Conservation (phyloP, 805 yeast species). For the Debaryomyces tyrocola region DNA sequence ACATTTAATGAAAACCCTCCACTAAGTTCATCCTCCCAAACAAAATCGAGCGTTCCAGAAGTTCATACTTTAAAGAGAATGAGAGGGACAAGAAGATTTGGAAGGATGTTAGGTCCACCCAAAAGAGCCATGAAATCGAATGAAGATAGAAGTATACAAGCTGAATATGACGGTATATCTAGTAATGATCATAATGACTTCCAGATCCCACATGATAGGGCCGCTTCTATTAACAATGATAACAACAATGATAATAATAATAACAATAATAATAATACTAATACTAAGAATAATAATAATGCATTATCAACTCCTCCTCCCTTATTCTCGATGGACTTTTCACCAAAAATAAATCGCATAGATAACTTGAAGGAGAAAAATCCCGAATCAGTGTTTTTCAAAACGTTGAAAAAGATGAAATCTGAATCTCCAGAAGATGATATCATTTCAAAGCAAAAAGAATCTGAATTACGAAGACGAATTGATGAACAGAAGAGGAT, state of each 20-base stretch:
- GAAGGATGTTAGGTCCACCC: constrained; percentile 49
- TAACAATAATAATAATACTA: neutral
- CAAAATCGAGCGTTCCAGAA: constrained; percentile 4
- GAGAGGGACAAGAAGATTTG: constrained; percentile 38
- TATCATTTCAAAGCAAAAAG: constrained; percentile 17
- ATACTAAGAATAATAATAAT: neutral
- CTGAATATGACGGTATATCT: neutral
- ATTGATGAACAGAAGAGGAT: constrained; percentile 24
- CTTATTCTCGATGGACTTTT: constrained; percentile 1
- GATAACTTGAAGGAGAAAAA: neutral
- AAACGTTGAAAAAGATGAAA: constrained; percentile 13
- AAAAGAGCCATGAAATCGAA: constrained; percentile 38
- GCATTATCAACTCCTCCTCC: constrained; percentile 6
- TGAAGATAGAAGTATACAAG: neutral
- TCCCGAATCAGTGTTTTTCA: constrained; percentile 16
- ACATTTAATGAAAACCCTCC: constrained; percentile 6
- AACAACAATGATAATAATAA: neutral
- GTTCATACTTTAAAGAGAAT: constrained; percentile 24
- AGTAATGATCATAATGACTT: neutral
- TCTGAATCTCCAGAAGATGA: constrained; percentile 6
- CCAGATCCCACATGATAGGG: neutral
- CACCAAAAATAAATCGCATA: neutral
- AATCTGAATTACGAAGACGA: constrained; percentile 21
- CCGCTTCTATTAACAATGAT: neutral
- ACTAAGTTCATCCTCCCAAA: constrained; percentile 2